Evolutionary conservation across 768 basidiomycete species (phyloP).

Genomic region (Lactifluus rugatus): DNA sequence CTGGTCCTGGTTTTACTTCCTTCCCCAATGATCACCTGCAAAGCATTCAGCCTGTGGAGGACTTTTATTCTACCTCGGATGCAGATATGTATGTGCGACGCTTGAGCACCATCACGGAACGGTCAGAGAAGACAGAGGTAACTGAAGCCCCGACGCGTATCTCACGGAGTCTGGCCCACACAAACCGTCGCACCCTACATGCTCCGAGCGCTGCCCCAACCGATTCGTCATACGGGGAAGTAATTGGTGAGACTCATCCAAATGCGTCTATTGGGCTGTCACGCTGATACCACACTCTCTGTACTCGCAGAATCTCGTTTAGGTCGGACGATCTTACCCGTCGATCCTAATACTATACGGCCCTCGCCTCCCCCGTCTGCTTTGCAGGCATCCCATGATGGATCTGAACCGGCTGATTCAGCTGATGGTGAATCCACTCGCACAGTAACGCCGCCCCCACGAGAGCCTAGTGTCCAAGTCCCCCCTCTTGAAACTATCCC

Average conservation of each 20-base stretch:
- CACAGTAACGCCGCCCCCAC: slow-evolving; percentile 30
- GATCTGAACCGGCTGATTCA: background rate
- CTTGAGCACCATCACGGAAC: slow-evolving; percentile 20
- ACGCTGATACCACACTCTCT: background rate
- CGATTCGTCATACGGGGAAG: slow-evolving; percentile 52
- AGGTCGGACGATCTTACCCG: slow-evolving; percentile 8
- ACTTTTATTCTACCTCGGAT: slow-evolving; percentile 18
- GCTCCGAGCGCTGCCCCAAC: slow-evolving; percentile 23
- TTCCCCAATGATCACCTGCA: slow-evolving; percentile 40
- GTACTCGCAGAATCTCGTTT: slow-evolving; percentile 16
- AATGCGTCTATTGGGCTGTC: background rate
- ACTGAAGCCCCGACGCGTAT: slow-evolving; percentile 5
- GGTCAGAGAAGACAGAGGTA: slow-evolving; percentile 16
- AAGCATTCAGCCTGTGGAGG: slow-evolving; percentile 46
- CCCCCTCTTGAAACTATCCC: slow-evolving; percentile 40
- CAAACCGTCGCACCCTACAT: background rate
- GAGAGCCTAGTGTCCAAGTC: slow-evolving; percentile 28
- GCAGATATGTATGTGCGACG: slow-evolving; percentile 3
- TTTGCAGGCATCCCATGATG: slow-evolving; percentile 27
- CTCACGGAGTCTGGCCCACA: slow-evolving; percentile 4
- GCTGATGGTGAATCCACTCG: slow-evolving; percentile 31
- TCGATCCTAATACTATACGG: slow-evolving; percentile 49
- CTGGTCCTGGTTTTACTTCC: slow-evolving; percentile 28
- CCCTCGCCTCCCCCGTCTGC: slow-evolving; percentile 64
- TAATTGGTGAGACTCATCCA: slow-evolving; percentile 38